Conservation (phyloP, 257 asterid species). For the Solanum appendiculatum region DNA sequence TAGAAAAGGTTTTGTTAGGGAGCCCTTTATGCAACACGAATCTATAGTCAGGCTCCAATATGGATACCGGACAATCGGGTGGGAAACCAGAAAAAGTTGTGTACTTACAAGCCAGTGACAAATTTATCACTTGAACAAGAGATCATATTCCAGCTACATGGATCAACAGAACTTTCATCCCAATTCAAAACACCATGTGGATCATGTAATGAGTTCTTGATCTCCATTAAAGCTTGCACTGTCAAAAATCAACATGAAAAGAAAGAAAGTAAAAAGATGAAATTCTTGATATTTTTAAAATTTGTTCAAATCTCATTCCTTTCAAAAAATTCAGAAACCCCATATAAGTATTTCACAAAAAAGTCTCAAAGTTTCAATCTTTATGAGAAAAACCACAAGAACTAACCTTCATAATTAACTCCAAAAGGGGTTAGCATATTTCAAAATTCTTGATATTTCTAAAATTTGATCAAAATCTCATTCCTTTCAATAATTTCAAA, state of each 20-base stretch:
- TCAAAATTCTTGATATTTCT: not conserved
- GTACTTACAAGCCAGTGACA: slow-evolving; percentile 61
- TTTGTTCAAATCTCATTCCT: not conserved
- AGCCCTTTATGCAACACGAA: too few species aligned
- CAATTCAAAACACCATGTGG: slow-evolving; percentile 65
- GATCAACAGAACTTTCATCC: slow-evolving; percentile 85
- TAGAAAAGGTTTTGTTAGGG: not conserved
- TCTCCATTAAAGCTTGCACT: slow-evolving; percentile 86
- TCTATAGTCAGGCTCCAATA: not conserved
- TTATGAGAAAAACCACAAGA: not conserved
- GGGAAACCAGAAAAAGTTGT: not conserved
- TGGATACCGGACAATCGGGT: not conserved
- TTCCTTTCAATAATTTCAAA: not conserved
- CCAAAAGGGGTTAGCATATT: slow-evolving; percentile 64
- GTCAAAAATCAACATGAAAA: not conserved
- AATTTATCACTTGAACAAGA: slow-evolving; percentile 48
- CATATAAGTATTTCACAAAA: not conserved
- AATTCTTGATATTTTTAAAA: not conserved
- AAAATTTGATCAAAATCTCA: not conserved
- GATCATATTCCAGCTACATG: slow-evolving; percentile 88
- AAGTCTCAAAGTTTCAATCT: not conserved
- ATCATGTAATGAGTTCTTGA: slow-evolving; percentile 52
- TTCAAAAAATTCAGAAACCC: not conserved
- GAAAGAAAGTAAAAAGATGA: not conserved
- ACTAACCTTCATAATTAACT: slow-evolving; percentile 72